Base-by-base conservation (phyloP, 1,139 yeast species). In the Oligophagozyma castellii region DNA sequence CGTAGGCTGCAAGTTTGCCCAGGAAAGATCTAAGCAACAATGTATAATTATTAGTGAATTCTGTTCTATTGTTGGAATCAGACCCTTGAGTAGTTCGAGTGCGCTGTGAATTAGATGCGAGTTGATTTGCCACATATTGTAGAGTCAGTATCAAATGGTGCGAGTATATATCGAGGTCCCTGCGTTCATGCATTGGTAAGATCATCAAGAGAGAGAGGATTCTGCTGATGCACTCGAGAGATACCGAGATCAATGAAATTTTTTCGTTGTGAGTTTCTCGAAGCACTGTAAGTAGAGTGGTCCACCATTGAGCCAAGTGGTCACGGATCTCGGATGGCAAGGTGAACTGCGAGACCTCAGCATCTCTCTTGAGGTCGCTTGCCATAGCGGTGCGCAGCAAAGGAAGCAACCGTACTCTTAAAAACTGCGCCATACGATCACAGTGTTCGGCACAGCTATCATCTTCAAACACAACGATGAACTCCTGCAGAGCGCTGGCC, bases 261-360 rank as follows among this genome's bases (percentile, higher is more conserved):
- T 27, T 16, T 12, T 19, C 19, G 19, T 6, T 23, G 6, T 14
- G 28, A 25, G 5, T 29, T 22, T 16, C 19, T 10, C 8, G 28
- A 12, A 5, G 21, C 22, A 21, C 35, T 33, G 4, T 48, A 27
- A 51, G 27, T 14, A 48, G 28, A 2, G 49, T 39, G 2, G 44
- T 35, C 56, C 56, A 51, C 56, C 56, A 51, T 27, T 50, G 55
- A 4, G 36, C 31, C 20, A 49, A 30, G 3, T 39, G 40, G 24
- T 43, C 44, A 27, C 45, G 33, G 10, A 18, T 18, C n/a, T n/a
- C n/a, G n/a, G n/a, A n/a, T n/a, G n/a, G n/a, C n/a, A n/a, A n/a
- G n/a, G n/a, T n/a, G n/a, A n/a, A n/a, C n/a, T n/a, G n/a, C n/a
- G n/a, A n/a, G n/a, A n/a, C n/a, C n/a, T n/a, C n/a, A n/a, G n/a